Evolutionary conservation across 169 alveolate genomes (phyloP).

Genomic region (Cystoisospora suis): DNA sequence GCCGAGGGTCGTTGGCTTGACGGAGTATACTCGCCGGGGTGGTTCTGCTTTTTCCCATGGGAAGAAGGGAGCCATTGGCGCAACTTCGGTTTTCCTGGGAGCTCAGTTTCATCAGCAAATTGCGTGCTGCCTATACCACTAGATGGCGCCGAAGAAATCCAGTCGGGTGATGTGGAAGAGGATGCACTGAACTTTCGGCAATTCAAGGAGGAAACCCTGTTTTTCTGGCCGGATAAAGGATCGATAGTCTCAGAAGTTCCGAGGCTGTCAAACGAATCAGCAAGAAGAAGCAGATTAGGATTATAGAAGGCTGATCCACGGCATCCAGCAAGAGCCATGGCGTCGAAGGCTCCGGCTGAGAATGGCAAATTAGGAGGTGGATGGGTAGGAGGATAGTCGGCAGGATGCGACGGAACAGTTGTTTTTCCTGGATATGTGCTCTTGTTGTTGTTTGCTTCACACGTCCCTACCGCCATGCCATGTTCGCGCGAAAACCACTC

Average conservation of each 20-base stretch:
- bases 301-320: neutral
- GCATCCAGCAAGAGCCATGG: neutral
- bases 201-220: too few relatives aligned
- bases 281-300: neutral
- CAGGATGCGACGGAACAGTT: neutral
- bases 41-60: neutral
- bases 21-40: neutral
- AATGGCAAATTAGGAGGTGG: neutral
- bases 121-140: neutral
- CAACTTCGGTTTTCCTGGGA: neutral
- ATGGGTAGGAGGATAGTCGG: neutral
- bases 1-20: neutral
- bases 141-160: too few relatives aligned
- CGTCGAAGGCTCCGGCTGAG: constrained; percentile 7
- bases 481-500: neutral
- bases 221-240: neutral
- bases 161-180: too few relatives aligned
- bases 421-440: too few relatives aligned
- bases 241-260: neutral
- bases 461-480: neutral
- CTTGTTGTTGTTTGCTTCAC: neutral
- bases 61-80: neutral
- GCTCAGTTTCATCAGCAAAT: neutral
- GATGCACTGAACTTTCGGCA: too few relatives aligned
- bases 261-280: neutral